phyloP scores from a whole-genome alignment of 2,329 filamentous ascomycete genomes.

The Diaporthe sp. region DNA sequence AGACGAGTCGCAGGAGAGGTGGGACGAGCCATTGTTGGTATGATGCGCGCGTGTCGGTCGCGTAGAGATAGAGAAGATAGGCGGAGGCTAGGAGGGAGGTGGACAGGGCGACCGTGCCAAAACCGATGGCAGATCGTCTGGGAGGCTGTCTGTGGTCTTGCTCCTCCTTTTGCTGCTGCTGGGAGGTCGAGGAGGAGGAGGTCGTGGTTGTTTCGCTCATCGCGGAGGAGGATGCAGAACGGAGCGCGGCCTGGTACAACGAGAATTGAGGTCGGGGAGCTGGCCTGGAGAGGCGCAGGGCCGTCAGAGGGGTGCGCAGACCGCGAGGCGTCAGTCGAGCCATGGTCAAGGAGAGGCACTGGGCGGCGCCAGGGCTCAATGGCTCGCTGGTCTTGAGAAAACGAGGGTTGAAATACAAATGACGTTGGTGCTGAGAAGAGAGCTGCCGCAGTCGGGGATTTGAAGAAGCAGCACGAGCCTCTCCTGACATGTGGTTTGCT shows the following conservation, averaged over 20 bases:
- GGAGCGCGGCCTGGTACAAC: slow-evolving; percentile 38
- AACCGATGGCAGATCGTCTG: slow-evolving; percentile 7
- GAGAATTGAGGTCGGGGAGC: slow-evolving; percentile 32
- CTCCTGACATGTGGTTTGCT: slow-evolving; percentile 30
- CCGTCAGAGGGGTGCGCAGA: slow-evolving; percentile 43
- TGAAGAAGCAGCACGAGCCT: slow-evolving; percentile 27
- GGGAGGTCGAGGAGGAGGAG: slow-evolving; percentile 1
- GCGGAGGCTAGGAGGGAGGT: slow-evolving; percentile 57
- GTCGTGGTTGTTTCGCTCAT: slow-evolving; percentile 46
- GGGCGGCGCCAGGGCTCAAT: slow-evolving; percentile 52
- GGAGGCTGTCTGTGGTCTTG: not conserved
- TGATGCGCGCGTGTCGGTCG: slow-evolving; percentile 81
- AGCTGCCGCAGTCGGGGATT: slow-evolving; percentile 19
- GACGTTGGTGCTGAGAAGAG: not conserved
- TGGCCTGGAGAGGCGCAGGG: slow-evolving; percentile 44
- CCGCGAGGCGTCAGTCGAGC: slow-evolving; percentile 48
- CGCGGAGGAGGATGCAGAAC: slow-evolving; percentile 45
- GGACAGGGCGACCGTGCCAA: slow-evolving; percentile 53
- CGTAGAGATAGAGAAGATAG: slow-evolving; percentile 73
- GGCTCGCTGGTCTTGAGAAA: slow-evolving; percentile 43
- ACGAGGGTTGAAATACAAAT: slow-evolving; percentile 17
- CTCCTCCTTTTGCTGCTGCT: not conserved
- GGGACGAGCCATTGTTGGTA: slow-evolving; percentile 78
- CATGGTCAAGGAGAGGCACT: slow-evolving; percentile 48
- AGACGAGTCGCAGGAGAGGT: slow-evolving; percentile 74